Evolutionary conservation across 495 filamentous ascomycete species (phyloP), one percentile per base, ranked within the genome.

Genomic region (Aspergillus heteromorphus): DNA sequence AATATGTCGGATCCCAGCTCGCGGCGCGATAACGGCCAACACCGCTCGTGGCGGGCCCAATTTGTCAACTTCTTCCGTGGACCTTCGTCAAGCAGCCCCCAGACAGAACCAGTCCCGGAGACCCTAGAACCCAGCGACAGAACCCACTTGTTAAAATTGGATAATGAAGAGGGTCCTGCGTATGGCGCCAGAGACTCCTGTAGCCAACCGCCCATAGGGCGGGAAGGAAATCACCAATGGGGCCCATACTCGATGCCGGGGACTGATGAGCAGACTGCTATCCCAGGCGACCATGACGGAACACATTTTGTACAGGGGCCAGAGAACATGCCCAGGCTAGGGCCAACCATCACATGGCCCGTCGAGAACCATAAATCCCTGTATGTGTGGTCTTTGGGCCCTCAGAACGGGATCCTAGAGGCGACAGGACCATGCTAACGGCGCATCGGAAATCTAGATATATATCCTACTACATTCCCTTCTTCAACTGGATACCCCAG

Each of bases 401-500:
- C 25, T 40, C 10, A 10, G 19, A 36, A 6, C 13, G 30, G 4
- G 27, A 13, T 13, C 14, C n/a, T n/a, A n/a, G n/a, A n/a, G n/a
- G 9, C 19, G 11, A 6, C 21, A 20, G 19, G 10, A 27, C 9
- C 6, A 18, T 20, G 17, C 19, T 23, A 18, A 43, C 40, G 40
- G 17, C 8, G 19, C 6, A 47, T 29, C 29, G 29, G 5, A 18
- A 23, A 8, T 49, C 16, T 36, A 95, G 89, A 79, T 98, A 97
- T 68, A 68, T 96, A 54, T 86, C 84, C 0, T 97, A 99, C 72
- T 97, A 99, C 66, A 78, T 99, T 34, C 93, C 95, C 1, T 87
- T 91, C 49, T 72, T 95, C 55, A 87, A 85, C 51, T 99, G 93
- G 93, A 83, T 93, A 29, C 73, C 73, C 36, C 86, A 95, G 65